These are phyloP conservation scores for Sugiyamaella castrensis DNA, from an alignment of 1,139 yeast species.

Conservation along the genomic window DNA sequence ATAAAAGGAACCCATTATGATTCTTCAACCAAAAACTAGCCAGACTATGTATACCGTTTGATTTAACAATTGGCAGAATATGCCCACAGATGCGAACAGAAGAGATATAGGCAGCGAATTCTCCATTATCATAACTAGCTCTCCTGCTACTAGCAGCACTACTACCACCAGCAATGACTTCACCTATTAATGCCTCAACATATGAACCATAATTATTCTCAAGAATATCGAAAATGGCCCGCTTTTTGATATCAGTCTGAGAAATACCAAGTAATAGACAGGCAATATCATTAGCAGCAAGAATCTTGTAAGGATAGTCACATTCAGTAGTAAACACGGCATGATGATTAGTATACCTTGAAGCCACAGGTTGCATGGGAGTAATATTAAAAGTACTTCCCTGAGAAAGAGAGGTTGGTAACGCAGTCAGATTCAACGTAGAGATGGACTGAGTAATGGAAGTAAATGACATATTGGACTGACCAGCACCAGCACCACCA, in stretches of 20 bases:
- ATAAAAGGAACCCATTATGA: conserved; percentile 64
- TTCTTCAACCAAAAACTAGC: conserved; percentile 68
- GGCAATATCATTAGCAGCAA: conserved; percentile 86
- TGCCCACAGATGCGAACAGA: conserved; percentile 54
- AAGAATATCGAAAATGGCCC: conserved; percentile 71
- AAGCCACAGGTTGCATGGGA: conserved; percentile 31
- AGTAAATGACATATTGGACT: conserved; percentile 6
- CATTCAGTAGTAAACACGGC: conserved; percentile 80
- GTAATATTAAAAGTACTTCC: conserved; percentile 21
- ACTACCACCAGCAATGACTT: conserved; percentile 8
- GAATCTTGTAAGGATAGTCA: conserved; percentile 74
- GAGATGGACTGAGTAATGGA: conserved; percentile 25
- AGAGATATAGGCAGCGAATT: conserved; percentile 19
- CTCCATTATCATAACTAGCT: not conserved
- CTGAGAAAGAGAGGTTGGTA: conserved; percentile 9
- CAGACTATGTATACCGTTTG: conserved; percentile 37
- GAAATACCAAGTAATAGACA: conserved; percentile 84
- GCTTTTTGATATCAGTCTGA: conserved; percentile 56
- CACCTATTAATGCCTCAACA: conserved; percentile 14
- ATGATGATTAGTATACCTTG: conserved; percentile 32
- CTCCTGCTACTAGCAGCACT: too few relatives aligned
- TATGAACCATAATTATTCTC: conserved; percentile 56
- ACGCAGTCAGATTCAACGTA: conserved; percentile 20
- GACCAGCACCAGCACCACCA: conserved; percentile 3
- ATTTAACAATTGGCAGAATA: conserved; percentile 48